Base-by-base conservation (phyloP, 345 rosid genomes). In the Microcos paniculata region DNA sequence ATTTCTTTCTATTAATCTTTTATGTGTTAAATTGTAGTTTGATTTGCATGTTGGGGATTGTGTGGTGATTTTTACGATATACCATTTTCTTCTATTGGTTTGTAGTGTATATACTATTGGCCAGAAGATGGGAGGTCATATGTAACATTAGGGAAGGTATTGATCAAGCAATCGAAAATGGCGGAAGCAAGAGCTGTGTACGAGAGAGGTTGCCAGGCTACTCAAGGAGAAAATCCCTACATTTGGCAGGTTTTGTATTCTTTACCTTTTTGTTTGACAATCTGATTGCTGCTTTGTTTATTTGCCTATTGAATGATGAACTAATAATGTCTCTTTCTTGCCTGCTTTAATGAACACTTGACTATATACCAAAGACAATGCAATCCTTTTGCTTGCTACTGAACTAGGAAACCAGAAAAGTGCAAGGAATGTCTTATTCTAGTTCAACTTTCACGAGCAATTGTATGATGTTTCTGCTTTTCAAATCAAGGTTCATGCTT, bases 121-220 rank as follows among this genome's bases (percentile, higher is more conserved):
- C 98, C 99, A 2, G 98, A 96, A 85, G 99, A 96, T 68, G 99
- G 99, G 76, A 91, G 97, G 81, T 80, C 96, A 8, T 96, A 96
- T 76, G 98, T 93, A 69, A 88, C 90, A 21, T 63, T 93, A 24
- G 99, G 98, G 81, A 96, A 96, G 91, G 80, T 88, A 77, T 71
- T 92, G 63, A 76, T 72, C 82, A 93, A 92, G 86, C 99, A 90
- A 82, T 83, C 89, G 0, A 96, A 84, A 82, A 67, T 28, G 16
- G 82, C 77, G 1, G 94, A 89, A 38, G 97, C 96, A 12, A 85
- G 97, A 84, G 90, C 84, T 45, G 85, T 90, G 62, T 96, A 96
- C 53, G 94, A 92, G 80, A 85, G 81, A 80, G 99, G 97, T 43
- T 91, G 98, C 85, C 98, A 93, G 76, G 89, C 98, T 53, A 90